Conservation (phyloP, 2,329 filamentous ascomycete genomes). For the Claviceps maximensis region DNA sequence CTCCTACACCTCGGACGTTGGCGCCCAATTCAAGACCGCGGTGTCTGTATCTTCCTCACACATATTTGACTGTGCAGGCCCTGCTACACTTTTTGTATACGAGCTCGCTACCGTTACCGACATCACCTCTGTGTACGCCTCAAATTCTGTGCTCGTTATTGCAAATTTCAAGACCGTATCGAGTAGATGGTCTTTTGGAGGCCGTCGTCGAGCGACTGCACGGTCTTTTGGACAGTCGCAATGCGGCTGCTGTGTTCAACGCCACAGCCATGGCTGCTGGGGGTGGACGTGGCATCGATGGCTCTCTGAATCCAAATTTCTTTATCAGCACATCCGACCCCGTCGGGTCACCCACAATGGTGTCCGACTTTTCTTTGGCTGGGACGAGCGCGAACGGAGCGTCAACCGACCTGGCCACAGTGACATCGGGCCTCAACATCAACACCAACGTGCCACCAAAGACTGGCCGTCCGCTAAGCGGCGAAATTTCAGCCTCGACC, state of each 20-base stretch:
- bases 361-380: conserved; percentile 21
- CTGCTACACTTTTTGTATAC: conserved; percentile 91
- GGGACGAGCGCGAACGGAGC: conserved; percentile 18
- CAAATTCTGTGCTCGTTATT: conserved; percentile 92
- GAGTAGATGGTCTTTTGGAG: conserved; percentile 83
- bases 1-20: conserved; percentile 43
- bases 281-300: conserved; percentile 72
- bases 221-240: conserved; percentile 76
- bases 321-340: conserved; percentile 38
- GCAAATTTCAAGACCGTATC: conserved; percentile 85
- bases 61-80: conserved; percentile 75
- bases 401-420: conserved; percentile 19
- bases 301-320: conserved; percentile 48
- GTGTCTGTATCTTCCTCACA: conserved; percentile 87
- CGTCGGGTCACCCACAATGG: conserved; percentile 21
- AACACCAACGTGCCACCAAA: conserved; percentile 29
- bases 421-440: conserved; percentile 31
- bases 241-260: conserved; percentile 95
- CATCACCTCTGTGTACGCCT: conserved; percentile 73
- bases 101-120: conserved; percentile 65
- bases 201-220: conserved; percentile 87
- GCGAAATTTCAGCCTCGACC: conserved; percentile 35
- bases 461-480: conserved; percentile 27
- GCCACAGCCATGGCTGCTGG: conserved; percentile 96
- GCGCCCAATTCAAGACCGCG: conserved; percentile 59